Conservation (phyloP, 176 grass and related monocot genomes). For the Juncus inflexus region DNA sequence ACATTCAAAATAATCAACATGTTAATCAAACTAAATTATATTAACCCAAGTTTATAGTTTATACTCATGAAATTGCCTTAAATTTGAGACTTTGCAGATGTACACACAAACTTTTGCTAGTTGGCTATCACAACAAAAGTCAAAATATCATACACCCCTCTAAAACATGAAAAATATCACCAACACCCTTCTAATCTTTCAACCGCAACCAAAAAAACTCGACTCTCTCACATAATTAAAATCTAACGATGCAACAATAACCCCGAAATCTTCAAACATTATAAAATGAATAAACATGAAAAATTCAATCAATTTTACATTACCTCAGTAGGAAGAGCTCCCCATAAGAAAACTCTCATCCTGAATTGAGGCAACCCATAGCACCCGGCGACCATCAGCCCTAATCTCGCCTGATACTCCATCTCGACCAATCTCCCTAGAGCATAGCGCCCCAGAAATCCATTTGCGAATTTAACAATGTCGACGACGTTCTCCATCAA, state of each 20-base stretch:
- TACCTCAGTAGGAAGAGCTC: conserved; percentile 69
- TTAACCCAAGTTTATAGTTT: no score
- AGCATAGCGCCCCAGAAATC: conserved; percentile 67
- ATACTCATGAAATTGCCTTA: no score
- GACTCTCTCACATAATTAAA: no score
- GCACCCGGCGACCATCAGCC: conserved; percentile 71
- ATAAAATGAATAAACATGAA: background rate
- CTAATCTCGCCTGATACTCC: conserved; percentile 77
- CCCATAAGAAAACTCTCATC: conserved; percentile 72
- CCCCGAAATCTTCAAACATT: background rate
- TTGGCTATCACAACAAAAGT: no score
- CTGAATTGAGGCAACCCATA: conserved; percentile 85
- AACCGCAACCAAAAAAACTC: no score
- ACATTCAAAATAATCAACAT: background rate
- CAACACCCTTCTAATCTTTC: no score
- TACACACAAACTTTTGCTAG: no score
- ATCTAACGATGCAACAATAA: no score
- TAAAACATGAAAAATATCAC: no score
- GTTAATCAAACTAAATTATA: background rate
- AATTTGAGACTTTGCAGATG: no score
- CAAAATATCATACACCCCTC: no score
- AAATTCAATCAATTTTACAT: background rate
- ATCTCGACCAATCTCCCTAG: conserved; percentile 61
- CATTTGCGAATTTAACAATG: conserved; percentile 75
- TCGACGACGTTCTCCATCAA: conserved; percentile 94